Base-by-base conservation (phyloP, 768 basidiomycete species). In the Hypsizygus marmoreus region DNA sequence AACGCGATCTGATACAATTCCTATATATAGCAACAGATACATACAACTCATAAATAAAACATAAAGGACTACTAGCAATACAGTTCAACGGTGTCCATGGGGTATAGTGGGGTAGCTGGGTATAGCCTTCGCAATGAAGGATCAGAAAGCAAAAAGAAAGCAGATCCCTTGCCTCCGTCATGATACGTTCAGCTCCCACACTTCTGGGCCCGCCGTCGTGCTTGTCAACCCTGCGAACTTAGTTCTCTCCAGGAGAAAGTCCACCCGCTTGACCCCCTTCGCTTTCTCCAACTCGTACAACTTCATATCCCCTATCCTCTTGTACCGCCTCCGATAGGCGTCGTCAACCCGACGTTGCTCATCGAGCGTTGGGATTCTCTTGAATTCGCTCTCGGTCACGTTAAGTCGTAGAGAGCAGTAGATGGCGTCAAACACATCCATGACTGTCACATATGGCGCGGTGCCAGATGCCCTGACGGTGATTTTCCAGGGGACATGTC, bases 181-280 rank as follows among this genome's bases (percentile, higher is more conserved):
- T 34, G 33, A 47, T 16, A 66, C 53, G 41, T 61, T 42, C 24
- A 73, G 51, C 43, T 53, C 66, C 77, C 72, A 79, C 4, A 65
- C 61, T 19, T 67, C 62, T 5, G 68, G 65, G 2, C 63, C 53
- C 37, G 58, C 59, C 40, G 59, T 54, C 39, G 63, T 59, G 20
- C 48, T 59, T 2, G 65, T 68, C 26, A 80, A 45, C 19, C 78
- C 79, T 56, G 58, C 59, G 57, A 80, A 77, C 17, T 50, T 54
- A 11, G 61, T 69, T 13, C 59, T 63, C 29, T 62, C 69, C 38
- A 66, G 59, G 37, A 84, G 60, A 53, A 80, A 82, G 59, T 84
- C 82, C 0, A 84, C 70, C 39, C 79, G 62, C 59, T 75, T 80
- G 14, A 82, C 53, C 0, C 78, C 79, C 55, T 75, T 75, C 9